Evolutionary conservation across 176 grass and related monocot species (phyloP).

Genomic region (Elymus sibiricus): DNA sequence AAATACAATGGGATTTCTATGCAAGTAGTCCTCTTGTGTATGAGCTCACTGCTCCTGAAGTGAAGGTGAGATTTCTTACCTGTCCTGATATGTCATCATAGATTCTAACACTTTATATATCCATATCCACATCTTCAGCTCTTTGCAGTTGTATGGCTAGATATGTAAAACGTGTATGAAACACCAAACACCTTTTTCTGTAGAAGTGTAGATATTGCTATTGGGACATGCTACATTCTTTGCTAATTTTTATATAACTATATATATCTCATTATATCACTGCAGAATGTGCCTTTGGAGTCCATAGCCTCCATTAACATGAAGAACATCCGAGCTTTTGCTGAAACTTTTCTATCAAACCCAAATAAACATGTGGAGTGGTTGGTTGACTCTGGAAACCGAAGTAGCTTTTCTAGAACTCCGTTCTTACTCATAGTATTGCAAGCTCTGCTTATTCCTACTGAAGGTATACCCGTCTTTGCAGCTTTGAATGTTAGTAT

Average conservation of each 20-base stretch:
- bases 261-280: neutral
- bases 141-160: neutral
- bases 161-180: neutral
- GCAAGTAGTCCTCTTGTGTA: slow-evolving; percentile 49
- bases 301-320: slow-evolving; percentile 62
- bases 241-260: slow-evolving; percentile 11
- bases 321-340: slow-evolving; percentile 72
- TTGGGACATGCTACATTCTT: neutral
- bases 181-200: neutral
- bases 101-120: neutral
- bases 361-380: slow-evolving; percentile 62
- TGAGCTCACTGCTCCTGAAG: slow-evolving; percentile 44
- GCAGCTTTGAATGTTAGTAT: neutral
- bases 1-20: slow-evolving; percentile 76
- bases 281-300: slow-evolving; percentile 60
- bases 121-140: slow-evolving; percentile 7
- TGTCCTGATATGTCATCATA: neutral
- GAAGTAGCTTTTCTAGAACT: slow-evolving; percentile 55
- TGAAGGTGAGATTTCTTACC: slow-evolving; percentile 58
- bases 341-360: slow-evolving; percentile 52
- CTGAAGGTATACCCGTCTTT: slow-evolving; percentile 52
- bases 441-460: slow-evolving; percentile 48
- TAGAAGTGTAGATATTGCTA: slow-evolving; percentile 12
- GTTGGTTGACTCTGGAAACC: slow-evolving; percentile 59
- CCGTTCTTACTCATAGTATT: slow-evolving; percentile 71